Evolutionary conservation across 345 rosid genomes (phyloP).

Genomic region (thale cress (Arabidopsis thaliana)): DNA sequence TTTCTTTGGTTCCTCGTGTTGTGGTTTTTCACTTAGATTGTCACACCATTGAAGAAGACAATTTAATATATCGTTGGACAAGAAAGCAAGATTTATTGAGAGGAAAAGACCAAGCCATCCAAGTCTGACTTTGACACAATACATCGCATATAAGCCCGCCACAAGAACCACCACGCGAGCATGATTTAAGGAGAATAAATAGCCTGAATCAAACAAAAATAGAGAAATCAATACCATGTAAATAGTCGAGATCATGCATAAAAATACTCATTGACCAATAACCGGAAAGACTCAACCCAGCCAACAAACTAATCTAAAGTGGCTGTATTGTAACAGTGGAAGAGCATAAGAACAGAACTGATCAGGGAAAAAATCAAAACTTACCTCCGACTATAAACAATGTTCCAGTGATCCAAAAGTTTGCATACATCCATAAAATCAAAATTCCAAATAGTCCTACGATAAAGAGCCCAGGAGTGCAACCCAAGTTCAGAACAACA

Average conservation of each 20-base stretch:
- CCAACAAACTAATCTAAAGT: slow-evolving; percentile 10
- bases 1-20: slow-evolving; percentile 66
- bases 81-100: slow-evolving; percentile 83
- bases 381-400: slow-evolving; percentile 96
- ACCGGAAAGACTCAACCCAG: not conserved
- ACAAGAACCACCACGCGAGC: slow-evolving; percentile 85
- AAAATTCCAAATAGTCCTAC: slow-evolving; percentile 85
- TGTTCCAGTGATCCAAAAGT: slow-evolving; percentile 96
- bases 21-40: slow-evolving; percentile 64
- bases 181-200: slow-evolving; percentile 87
- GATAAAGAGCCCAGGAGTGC: slow-evolving; percentile 95
- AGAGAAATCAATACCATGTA: slow-evolving; percentile 32
- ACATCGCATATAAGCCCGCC: slow-evolving; percentile 72
- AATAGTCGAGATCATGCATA: not conserved
- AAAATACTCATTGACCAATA: slow-evolving; percentile 1
- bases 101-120: slow-evolving; percentile 95
- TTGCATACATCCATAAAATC: slow-evolving; percentile 96
- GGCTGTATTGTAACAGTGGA: slow-evolving; percentile 3
- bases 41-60: slow-evolving; percentile 84
- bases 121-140: slow-evolving; percentile 83
- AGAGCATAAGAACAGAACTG: not conserved
- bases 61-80: slow-evolving; percentile 81
- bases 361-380: slow-evolving; percentile 18
- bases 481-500: slow-evolving; percentile 80
- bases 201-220: slow-evolving; percentile 62